Conservation (phyloP, 108 stramenopile genomes). For the Cylindrotheca fusiformis region DNA sequence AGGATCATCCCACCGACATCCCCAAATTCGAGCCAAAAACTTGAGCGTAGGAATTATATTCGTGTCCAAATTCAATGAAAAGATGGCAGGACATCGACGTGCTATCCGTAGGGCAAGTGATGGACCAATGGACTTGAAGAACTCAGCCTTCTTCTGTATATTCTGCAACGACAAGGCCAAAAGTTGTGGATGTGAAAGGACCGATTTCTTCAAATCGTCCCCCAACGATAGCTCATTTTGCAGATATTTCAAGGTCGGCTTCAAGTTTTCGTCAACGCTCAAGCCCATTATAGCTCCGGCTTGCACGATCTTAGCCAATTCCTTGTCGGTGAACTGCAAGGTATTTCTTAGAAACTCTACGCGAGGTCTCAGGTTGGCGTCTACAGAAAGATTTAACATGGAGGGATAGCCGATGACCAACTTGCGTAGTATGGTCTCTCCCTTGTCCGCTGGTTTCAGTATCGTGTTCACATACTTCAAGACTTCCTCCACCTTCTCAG, state of each 20-base stretch:
- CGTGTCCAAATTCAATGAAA: conserved; percentile 62
- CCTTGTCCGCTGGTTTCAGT: conserved; percentile 13
- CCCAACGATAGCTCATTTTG: background rate
- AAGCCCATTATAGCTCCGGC: conserved; percentile 40
- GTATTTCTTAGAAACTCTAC: conserved; percentile 40
- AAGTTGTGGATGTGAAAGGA: conserved; percentile 68
- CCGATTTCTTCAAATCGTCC: conserved; percentile 39
- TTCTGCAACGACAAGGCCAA: conserved; percentile 60
- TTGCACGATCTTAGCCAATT: conserved; percentile 14
- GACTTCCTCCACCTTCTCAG: conserved; percentile 38
- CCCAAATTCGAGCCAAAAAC: conserved; percentile 64
- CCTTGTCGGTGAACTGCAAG: conserved; percentile 4
- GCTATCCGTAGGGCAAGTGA: conserved; percentile 23
- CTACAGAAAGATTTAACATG: conserved; percentile 57
- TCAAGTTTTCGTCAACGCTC: conserved; percentile 56
- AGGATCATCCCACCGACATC: background rate
- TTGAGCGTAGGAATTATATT: conserved; percentile 70
- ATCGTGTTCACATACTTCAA: conserved; percentile 35
- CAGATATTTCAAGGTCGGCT: conserved; percentile 38
- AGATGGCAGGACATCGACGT: conserved; percentile 44
- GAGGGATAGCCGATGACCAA: conserved; percentile 46
- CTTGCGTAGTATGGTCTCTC: conserved; percentile 1
- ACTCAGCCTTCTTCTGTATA: conserved; percentile 51
- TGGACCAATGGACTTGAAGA: conserved; percentile 50
- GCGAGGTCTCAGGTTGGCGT: conserved; percentile 54